Base-by-base conservation (phyloP, 495 filamentous ascomycete species). In the Penicillium fimorum region DNA sequence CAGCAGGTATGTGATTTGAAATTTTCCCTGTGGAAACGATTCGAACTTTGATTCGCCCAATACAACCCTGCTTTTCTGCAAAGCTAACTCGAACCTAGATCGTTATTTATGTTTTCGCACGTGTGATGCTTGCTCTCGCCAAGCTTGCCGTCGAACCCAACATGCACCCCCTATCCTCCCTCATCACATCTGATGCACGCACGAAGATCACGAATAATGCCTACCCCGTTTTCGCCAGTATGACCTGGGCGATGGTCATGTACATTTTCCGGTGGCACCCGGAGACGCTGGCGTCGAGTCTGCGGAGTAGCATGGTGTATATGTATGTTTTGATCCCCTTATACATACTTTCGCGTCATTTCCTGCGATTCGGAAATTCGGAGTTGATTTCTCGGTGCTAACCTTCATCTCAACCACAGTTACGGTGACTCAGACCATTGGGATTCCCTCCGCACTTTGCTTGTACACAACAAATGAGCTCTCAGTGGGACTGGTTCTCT, bases 281-380 rank as follows among this genome's bases (percentile, higher is more conserved):
- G 10, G 90, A 94, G 57, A 90, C 86, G 25, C 77, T 99, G 65
- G 93, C 95, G 75, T 81, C 84, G 46, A 96, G 92, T 71, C 74
- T 99, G 76, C 82, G 91, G 70, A 92, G 87, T 73, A 97, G 93
- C 76, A 99, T 99, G 94, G 87, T 85, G 57, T 99, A 97, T 71
- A 96, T 99, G 83, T 97, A 90, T 70, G 85, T 82, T 55, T 68
- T 48, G 4, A 17, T 20, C 12, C 25, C n/a, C 54, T n/a, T 17
- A 41, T 25, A 17, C 12, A 24, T 48, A 4, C 7, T 33, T 3
- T 3, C 0, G 6, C 32, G 15, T 48, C 18, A n/a, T 17, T 35
- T 42, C 4, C 1, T 38, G 17, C 6, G 5, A 22, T 9, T 13
- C 35, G 27, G 24, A 18, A 8, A 8, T 4, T 12, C 35, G 37